Conservation (phyloP, 1,284 basidiomycete species). For the Ganoderma lingzhi region DNA sequence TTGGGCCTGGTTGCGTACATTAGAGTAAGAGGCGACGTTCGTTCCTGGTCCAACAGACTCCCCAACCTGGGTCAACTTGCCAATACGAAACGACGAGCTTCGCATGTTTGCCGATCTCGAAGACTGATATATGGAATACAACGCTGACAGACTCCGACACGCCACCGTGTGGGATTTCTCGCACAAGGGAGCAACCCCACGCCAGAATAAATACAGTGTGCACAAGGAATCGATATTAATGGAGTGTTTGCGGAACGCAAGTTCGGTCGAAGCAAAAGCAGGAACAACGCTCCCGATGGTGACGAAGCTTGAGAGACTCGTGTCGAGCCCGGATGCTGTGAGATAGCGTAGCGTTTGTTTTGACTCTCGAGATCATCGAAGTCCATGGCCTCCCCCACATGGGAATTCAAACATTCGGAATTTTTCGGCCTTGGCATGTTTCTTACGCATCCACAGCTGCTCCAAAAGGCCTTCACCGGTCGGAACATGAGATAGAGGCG, state of each 20-base stretch:
- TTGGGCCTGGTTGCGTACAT: neutral
- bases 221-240: neutral
- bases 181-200: neutral
- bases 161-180: neutral
- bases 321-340: neutral
- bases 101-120: slow-evolving; percentile 2
- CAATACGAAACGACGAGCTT: neutral
- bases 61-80: neutral
- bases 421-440: neutral
- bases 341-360: neutral
- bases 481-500: neutral
- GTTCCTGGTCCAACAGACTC: neutral
- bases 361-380: neutral
- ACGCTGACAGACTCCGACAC: neutral
- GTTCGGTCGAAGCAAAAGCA: neutral
- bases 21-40: neutral
- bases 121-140: slow-evolving; percentile 5
- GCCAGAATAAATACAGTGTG: neutral
- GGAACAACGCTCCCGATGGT: neutral
- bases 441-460: neutral
- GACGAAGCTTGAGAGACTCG: neutral
- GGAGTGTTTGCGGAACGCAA: neutral
- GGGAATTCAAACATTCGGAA: neutral
- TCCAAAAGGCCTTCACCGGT: neutral
- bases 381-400: neutral